Conservation (phyloP, 441 rosid genomes). For the Jatropha multifida region DNA sequence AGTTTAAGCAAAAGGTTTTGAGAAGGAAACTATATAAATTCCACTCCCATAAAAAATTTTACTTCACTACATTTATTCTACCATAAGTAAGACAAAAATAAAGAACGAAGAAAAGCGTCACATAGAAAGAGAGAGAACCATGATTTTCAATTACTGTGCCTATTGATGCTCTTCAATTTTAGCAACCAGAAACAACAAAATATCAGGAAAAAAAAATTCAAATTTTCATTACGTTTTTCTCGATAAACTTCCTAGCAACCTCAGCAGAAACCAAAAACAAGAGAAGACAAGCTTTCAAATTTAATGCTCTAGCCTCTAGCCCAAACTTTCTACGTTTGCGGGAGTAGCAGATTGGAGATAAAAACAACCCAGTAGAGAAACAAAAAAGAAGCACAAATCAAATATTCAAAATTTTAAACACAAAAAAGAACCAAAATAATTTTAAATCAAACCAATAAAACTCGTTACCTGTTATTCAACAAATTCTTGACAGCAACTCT, state of each 20-base stretch:
- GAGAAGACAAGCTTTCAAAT: background rate
- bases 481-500: constrained; percentile 86
- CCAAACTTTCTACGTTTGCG: background rate
- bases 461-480: constrained; percentile 72
- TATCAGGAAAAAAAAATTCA: background rate
- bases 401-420: background rate
- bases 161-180: background rate
- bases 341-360: no score
- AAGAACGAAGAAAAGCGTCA: constrained; percentile 2
- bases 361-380: background rate
- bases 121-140: constrained; percentile 1
- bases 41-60: constrained; percentile 20
- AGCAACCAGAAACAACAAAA: background rate
- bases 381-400: background rate
- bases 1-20: background rate
- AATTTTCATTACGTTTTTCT: background rate
- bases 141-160: background rate
- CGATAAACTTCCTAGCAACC: background rate
- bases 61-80: constrained; percentile 30
- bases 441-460: background rate
- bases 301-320: background rate
- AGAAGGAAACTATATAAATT: constrained; percentile 3
- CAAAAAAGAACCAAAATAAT: constrained; percentile 1
- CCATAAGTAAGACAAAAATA: constrained; percentile 30
- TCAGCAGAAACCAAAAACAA: background rate